Percentiles rank a stretch among this genome's conserved stretches.
Conservation (phyloP, 805 yeast genomes). For the Yarrowia porcina region DNA sequence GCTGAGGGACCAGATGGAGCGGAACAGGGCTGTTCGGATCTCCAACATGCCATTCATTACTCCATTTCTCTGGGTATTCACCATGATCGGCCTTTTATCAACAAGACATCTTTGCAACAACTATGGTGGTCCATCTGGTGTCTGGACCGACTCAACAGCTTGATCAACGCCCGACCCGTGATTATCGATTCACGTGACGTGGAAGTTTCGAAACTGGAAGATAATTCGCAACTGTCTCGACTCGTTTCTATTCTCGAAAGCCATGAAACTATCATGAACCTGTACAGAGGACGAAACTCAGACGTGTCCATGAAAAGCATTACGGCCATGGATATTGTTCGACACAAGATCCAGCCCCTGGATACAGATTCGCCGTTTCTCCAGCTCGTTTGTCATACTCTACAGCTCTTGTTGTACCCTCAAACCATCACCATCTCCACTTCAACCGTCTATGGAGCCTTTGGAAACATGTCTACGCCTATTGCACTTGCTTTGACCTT, state of each 20-base stretch:
- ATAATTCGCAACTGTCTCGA: conserved; percentile 36
- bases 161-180: conserved; percentile 43
- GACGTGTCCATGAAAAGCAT: not conserved
- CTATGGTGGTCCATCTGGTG: conserved; percentile 45
- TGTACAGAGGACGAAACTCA: not conserved
- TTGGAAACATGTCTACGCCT: conserved; percentile 23
- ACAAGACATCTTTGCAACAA: conserved; percentile 35
- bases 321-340: not conserved
- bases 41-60: conserved; percentile 42
- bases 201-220: conserved; percentile 35
- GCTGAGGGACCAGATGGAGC: conserved; percentile 43
- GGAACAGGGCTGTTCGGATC: conserved; percentile 41
- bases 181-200: conserved; percentile 43
- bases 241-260: conserved; percentile 32
- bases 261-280: not conserved
- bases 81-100: conserved; percentile 40
- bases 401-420: not conserved
- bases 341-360: conserved; percentile 1
- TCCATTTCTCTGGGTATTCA: conserved; percentile 44
- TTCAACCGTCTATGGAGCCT: conserved; percentile 4
- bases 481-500: conserved; percentile 14
- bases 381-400: not conserved
- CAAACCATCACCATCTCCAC: conserved; percentile 3
- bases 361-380: conserved; percentile 9
- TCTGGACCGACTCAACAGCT: conserved; percentile 42